These are phyloP conservation scores for Mycena metata DNA, from an alignment of 768 basidiomycete species.

Conservation along the genomic window DNA sequence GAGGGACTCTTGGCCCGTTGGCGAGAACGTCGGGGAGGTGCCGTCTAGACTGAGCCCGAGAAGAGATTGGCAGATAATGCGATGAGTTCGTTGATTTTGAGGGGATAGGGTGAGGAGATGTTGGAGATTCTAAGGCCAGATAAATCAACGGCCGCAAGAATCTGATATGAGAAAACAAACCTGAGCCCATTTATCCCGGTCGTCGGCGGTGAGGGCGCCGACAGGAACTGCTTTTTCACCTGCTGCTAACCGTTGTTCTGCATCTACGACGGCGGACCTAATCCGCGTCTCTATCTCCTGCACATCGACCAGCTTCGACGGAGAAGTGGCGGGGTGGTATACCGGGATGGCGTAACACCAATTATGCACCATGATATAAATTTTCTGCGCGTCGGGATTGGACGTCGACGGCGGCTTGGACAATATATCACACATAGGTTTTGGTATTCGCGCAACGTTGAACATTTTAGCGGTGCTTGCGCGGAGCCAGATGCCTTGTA, in stretches of 20 bases:
- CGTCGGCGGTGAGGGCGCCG: constrained; percentile 82
- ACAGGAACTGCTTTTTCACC: constrained; percentile 75
- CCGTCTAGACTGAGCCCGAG: constrained; percentile 88
- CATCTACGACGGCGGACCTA: constrained; percentile 69
- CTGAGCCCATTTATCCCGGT: constrained; percentile 85
- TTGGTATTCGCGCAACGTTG: constrained; percentile 84
- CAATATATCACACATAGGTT: constrained; percentile 72
- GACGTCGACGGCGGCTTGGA: constrained; percentile 61
- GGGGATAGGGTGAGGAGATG: constrained; percentile 78
- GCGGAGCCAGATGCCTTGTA: constrained; percentile 73
- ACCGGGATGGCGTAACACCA: constrained; percentile 86
- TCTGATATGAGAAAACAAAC: constrained; percentile 52
- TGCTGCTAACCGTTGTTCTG: constrained; percentile 57
- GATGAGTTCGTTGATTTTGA: constrained; percentile 69
- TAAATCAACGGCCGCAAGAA: constrained; percentile 12
- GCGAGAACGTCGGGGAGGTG: constrained; percentile 62
- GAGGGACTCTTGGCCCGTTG: constrained; percentile 54
- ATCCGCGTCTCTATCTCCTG: constrained; percentile 60
- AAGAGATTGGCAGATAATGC: constrained; percentile 78
- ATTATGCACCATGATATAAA: constrained; percentile 81
- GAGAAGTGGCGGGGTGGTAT: constrained; percentile 53
- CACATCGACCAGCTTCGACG: constrained; percentile 50
- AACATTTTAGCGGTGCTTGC: constrained; percentile 73
- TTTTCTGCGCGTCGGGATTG: constrained; percentile 64
- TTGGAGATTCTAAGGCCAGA: constrained; percentile 71